A percentile compares a stretch with the other conserved stretches of the same genome.
Conservation (phyloP, 345 rosid genomes). For the Erucastrum elatum region DNA sequence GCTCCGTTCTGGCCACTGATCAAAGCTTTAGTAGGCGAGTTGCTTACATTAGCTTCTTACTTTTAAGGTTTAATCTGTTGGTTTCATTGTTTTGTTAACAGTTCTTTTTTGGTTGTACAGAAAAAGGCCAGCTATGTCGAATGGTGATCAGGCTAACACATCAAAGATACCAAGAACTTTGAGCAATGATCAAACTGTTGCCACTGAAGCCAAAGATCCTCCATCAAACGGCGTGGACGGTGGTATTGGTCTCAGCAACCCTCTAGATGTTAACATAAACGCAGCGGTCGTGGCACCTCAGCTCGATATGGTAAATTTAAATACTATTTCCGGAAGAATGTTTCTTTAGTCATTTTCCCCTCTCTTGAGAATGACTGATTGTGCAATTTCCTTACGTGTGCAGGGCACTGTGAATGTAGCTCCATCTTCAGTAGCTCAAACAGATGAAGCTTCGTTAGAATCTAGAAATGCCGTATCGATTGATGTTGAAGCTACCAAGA, state of each 20-base stretch:
- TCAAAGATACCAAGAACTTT: conserved; percentile 30
- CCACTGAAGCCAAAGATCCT: conserved; percentile 13
- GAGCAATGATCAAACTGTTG: conserved; percentile 22
- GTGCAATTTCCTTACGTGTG: conserved; percentile 7
- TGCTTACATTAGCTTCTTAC: neutral
- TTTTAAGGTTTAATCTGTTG: neutral
- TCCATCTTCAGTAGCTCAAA: conserved; percentile 23
- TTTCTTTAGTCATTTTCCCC: neutral
- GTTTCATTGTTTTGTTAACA: conserved; percentile 16
- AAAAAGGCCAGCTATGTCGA: conserved; percentile 34
- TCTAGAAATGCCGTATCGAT: conserved; percentile 35
- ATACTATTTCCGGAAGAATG: neutral
- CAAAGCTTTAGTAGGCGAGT: conserved; percentile 35
- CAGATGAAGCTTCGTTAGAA: conserved; percentile 38
- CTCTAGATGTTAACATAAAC: conserved; percentile 22
- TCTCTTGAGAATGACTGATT: neutral
- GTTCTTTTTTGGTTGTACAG: neutral
- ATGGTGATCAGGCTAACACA: conserved; percentile 32
- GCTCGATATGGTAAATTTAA: conserved; percentile 28
- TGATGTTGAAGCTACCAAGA: conserved; percentile 28
- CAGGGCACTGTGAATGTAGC: conserved; percentile 30
- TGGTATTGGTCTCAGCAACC: conserved; percentile 24
- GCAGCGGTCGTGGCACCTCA: conserved; percentile 11
- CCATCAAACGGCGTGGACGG: conserved; percentile 25
- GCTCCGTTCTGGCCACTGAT: conserved; percentile 30